phyloP scores from a whole-genome alignment of 192 early-diverging fungal genomes.

The Gryganskiella cystojenkinii region DNA sequence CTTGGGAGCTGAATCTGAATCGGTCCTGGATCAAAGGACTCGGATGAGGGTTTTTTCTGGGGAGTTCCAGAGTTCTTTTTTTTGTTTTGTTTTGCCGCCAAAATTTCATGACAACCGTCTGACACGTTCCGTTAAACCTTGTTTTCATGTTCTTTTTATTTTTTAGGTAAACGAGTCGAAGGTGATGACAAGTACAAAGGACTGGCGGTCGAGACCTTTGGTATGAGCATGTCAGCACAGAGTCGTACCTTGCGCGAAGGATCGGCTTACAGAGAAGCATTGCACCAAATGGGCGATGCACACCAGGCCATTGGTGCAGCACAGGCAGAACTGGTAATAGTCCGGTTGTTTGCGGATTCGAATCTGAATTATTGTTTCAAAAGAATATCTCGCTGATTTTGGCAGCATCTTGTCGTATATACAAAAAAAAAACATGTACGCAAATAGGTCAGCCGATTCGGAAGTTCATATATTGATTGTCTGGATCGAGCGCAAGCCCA shows the following conservation, averaged over 20 bases:
- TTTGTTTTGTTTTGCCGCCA: too few relatives aligned
- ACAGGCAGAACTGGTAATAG: slow-evolving; percentile 21
- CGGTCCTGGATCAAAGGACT: too few relatives aligned
- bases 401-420: background rate
- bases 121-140: background rate
- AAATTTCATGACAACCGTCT: too few relatives aligned
- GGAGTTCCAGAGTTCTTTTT: too few relatives aligned
- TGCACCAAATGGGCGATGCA: slow-evolving; percentile 23
- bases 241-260: slow-evolving; percentile 16
- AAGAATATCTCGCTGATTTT: too few relatives aligned
- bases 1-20: too few relatives aligned
- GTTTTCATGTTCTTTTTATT: background rate
- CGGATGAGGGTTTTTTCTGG: too few relatives aligned
- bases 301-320: slow-evolving; percentile 22
- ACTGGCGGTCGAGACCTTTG: slow-evolving; percentile 21
- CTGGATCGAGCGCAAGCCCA: slow-evolving; percentile 18
- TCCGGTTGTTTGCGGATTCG: background rate
- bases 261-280: slow-evolving; percentile 9
- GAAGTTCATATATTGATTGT: slow-evolving; percentile 17
- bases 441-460: slow-evolving; percentile 8
- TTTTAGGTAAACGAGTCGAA: slow-evolving; percentile 21
- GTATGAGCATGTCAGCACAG: slow-evolving; percentile 28
- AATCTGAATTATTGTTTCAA: too few relatives aligned
- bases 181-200: slow-evolving; percentile 19
- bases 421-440: background rate